phyloP scores from a whole-genome alignment of 768 basidiomycete genomes.

The Kwoniella dendrophila region DNA sequence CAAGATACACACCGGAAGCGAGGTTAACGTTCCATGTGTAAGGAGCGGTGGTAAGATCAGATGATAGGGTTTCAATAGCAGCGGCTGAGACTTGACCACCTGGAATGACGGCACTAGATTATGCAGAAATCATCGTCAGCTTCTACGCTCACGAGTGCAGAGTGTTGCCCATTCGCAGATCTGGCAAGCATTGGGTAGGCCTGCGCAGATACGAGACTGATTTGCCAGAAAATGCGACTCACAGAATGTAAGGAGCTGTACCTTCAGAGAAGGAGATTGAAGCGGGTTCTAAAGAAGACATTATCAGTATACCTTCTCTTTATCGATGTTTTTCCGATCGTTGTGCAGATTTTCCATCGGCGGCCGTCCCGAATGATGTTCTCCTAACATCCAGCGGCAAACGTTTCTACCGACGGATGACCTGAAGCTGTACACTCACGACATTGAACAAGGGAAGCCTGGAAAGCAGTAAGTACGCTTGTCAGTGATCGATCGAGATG shows the following conservation, averaged over 20 bases:
- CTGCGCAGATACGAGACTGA: too few relatives aligned
- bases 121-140: too few relatives aligned
- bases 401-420: background rate
- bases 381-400: constrained; percentile 7
- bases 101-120: constrained; percentile 57
- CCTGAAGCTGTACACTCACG: constrained; percentile 29
- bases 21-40: constrained; percentile 53
- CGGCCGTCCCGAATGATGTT: background rate
- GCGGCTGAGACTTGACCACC: constrained; percentile 45
- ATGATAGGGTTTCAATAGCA: constrained; percentile 35
- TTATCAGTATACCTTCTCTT: background rate
- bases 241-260: constrained; percentile 51
- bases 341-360: background rate
- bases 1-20: constrained; percentile 33
- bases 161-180: too few relatives aligned
- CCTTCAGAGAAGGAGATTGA: constrained; percentile 45
- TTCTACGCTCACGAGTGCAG: too few relatives aligned
- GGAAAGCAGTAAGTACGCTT: constrained; percentile 22
- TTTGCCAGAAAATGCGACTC: constrained; percentile 24
- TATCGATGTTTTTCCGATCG: background rate
- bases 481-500: background rate
- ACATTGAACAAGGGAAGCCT: constrained; percentile 49
- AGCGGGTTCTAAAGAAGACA: constrained; percentile 32
- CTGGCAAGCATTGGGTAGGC: background rate
- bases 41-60: constrained; percentile 24